These are phyloP conservation scores for Pyronema domesticum DNA, from an alignment of 495 filamentous ascomycete genomes.

Conservation along the genomic window DNA sequence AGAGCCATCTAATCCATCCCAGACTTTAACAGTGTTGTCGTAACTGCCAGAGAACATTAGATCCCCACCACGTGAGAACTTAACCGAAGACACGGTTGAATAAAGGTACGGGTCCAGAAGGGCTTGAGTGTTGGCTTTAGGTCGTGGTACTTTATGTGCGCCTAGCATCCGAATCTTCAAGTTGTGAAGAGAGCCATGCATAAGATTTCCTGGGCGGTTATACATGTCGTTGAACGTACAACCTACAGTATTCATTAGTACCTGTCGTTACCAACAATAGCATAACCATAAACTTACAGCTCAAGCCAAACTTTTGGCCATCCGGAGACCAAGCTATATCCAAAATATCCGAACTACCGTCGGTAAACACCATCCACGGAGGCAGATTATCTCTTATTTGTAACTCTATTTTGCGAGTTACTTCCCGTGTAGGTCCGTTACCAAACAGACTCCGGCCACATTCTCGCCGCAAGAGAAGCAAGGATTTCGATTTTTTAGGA, in stretches of 20 bases:
- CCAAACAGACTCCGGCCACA: neutral
- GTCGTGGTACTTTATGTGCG: slow-evolving; percentile 11
- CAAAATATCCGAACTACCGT: slow-evolving; percentile 18
- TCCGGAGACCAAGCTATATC: slow-evolving; percentile 17
- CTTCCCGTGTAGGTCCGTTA: neutral
- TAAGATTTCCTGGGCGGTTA: slow-evolving; percentile 22
- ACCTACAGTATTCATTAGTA: neutral
- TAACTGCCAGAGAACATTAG: slow-evolving; percentile 56
- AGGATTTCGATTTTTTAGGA: too few relatives aligned
- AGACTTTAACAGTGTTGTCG: slow-evolving; percentile 63
- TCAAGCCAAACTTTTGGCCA: slow-evolving; percentile 10
- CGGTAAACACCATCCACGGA: slow-evolving; percentile 12
- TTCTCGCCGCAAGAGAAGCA: neutral
- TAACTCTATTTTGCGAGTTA: neutral
- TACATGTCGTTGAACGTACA: slow-evolving; percentile 11
- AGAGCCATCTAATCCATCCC: slow-evolving; percentile 31
- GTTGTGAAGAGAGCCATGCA: slow-evolving; percentile 11
- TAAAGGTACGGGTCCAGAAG: slow-evolving; percentile 5
- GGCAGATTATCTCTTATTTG: slow-evolving; percentile 1
- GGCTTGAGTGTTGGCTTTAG: neutral
- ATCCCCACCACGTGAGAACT: slow-evolving; percentile 26
- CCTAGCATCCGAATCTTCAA: slow-evolving; percentile 14
- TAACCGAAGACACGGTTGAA: slow-evolving; percentile 13
- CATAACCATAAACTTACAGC: neutral
- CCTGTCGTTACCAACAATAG: neutral